Percentiles rank a stretch among this genome's conserved stretches.
These are phyloP conservation scores for Cryphonectria japonica DNA, from an alignment of 2,329 filamentous ascomycete genomes.

Conservation along the genomic window DNA sequence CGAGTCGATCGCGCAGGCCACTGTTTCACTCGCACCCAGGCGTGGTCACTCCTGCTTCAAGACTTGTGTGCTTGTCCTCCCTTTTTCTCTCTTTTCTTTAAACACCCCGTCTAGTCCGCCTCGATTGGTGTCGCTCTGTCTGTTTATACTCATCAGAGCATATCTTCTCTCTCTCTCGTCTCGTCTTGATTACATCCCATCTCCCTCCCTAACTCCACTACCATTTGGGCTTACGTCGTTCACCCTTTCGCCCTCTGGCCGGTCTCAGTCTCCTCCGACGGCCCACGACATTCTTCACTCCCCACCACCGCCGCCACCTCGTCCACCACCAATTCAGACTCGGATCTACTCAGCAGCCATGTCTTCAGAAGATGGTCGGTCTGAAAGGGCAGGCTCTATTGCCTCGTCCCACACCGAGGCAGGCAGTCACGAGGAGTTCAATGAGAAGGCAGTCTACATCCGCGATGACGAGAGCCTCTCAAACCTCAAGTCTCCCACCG, in stretches of 20 bases:
- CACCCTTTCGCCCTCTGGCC: not conserved
- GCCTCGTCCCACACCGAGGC: conserved; percentile 42
- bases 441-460: conserved; percentile 40
- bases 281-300: not conserved
- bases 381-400: conserved; percentile 38
- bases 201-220: not conserved
- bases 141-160: not conserved
- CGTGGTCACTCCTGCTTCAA: not conserved
- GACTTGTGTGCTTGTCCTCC: not conserved
- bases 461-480: conserved; percentile 39
- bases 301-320: not conserved
- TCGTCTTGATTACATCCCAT: not conserved
- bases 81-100: not conserved
- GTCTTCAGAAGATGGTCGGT: conserved; percentile 32
- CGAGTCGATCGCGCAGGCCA: conserved; percentile 6
- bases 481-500: conserved; percentile 35
- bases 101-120: not conserved
- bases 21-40: conserved; percentile 5
- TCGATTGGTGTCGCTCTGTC: not conserved
- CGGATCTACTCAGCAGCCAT: conserved; percentile 28
- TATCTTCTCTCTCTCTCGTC: not conserved
- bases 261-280: not conserved
- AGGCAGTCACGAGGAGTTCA: conserved; percentile 39
- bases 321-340: not conserved
- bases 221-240: not conserved